A percentile compares a stretch with the other conserved stretches of the same genome.
phyloP scores from a whole-genome alignment of 805 yeast genomes.

The Schwanniomyces occidentalis region DNA sequence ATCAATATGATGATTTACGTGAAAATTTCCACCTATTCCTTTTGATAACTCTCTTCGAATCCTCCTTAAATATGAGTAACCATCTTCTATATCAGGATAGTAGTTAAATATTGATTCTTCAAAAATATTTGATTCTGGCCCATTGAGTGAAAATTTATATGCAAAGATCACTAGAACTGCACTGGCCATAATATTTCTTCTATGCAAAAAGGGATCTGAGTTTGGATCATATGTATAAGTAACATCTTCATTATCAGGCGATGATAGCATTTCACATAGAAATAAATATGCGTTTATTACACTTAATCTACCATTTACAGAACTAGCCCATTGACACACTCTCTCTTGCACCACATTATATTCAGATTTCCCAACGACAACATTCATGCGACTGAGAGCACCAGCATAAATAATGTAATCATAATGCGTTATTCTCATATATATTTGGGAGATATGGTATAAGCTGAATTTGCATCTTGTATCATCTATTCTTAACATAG shows the following conservation, averaged over 20 bases:
- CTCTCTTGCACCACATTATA: conserved; percentile 49
- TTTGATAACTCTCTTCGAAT: conserved; percentile 43
- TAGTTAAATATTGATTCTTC: conserved; percentile 15
- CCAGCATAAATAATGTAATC: conserved; percentile 32
- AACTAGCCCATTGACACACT: conserved; percentile 53
- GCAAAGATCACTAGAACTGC: conserved; percentile 52
- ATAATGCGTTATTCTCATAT: conserved; percentile 28
- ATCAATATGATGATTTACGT: conserved; percentile 1
- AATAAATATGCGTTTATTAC: conserved; percentile 63
- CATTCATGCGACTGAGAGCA: conserved; percentile 45
- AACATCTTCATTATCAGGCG: conserved; percentile 50
- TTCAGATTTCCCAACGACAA: conserved; percentile 52
- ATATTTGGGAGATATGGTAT: conserved; percentile 29
- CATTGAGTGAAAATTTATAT: conserved; percentile 47
- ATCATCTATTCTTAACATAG: conserved; percentile 21
- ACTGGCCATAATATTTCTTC: conserved; percentile 44
- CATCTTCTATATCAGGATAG: conserved; percentile 45
- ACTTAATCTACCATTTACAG: conserved; percentile 50
- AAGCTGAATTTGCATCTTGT: conserved; percentile 24
- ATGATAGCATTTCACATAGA: conserved; percentile 60
- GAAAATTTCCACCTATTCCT: conserved; percentile 24
- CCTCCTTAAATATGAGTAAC: conserved; percentile 50
- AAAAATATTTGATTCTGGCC: conserved; percentile 43
- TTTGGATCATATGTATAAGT: conserved; percentile 51
- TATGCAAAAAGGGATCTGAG: conserved; percentile 43